Evolutionary conservation across 805 yeast genomes (phyloP), one percentile per base, ranked within the genome.

Genomic region (Spathaspora arborariae): DNA sequence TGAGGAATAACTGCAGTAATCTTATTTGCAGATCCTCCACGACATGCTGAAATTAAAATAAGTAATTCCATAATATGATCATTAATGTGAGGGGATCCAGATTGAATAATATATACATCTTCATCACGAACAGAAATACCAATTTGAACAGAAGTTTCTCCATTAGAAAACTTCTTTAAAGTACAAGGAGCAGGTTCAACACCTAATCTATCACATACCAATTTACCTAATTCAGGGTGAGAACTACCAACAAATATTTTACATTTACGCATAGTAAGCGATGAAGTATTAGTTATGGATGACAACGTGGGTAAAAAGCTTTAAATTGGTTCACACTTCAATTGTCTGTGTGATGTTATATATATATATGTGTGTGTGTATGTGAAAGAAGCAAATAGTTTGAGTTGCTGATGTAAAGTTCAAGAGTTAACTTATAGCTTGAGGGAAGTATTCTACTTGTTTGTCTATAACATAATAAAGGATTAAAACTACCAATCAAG

Each of bases 11-110:
- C 99, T 8, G 97, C 97, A 9, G 92, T 94, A 65, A 94, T 90
- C 63, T 90, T 90, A 58, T 88, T 85, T n/a, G 99, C 99, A 10
- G 97, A 88, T 8, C 99, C 99, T 50, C 97, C 97, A 57, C 91
- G 83, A 68, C 98, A 92, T 44, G 98, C 99, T 41, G 95, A 84
- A 39, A 94, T 91, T 57, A 94, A 76, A 51, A 95, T 92, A 60
- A 94, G 76, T 53, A 94, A 72, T 68, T 94, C 99, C 99, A 94
- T 94, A 49, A 94, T 88, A 60, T 89, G 94, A 61, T 94, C 98
- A 61, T 94, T 94, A 65, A 76, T 78, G 45, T 84, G 78, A n/a
- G 90, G 84, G 6, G 96, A 86, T 5, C 96, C 96, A 36, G 91
- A 83, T 65, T 91, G 96, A 54, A 92, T 71, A 55, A 89, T 89